Base-by-base conservation (phyloP, 768 basidiomycete genomes). In the Russula foetens region DNA sequence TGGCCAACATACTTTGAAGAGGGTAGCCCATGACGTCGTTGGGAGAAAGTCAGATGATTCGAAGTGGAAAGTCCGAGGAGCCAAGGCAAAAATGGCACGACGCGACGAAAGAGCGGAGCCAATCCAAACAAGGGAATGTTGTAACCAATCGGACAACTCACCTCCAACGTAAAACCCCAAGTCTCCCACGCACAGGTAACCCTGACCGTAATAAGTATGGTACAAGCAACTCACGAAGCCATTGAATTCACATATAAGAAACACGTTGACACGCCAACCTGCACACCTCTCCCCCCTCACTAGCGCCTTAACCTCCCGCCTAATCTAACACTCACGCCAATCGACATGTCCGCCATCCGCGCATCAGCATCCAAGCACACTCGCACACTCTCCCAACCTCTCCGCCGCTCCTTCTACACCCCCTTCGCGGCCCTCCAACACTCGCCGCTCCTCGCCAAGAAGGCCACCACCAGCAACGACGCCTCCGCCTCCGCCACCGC, bases 321-420 rank as follows among this genome's bases (percentile, higher is more conserved):
- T 47, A 57, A 57, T 50, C 41, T 31, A n/a, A n/a, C n/a, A n/a
- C n/a, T 29, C 41, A 33, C 31, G 7, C 15, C 64, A n/a, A n/a
- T n/a, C n/a, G n/a, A n/a, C 57, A 71, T 74, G 70, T 71, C 72
- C 50, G 58, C 64, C 48, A 28, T 70, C 55, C 73, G 71, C 64
- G n/a, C 65, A 54, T 31, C 56, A 12, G 23, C 31, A 17, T 35
- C 67, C 28, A 71, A 71, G 31, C 69, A 70, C 66, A 56, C 70
- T 60, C 72, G 71, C 62, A 29, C 67, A 21, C 67, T 72, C 63
- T 69, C 70, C 48, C 64, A 63, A 47, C 60, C 67, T 28, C 58
- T 65, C 55, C 63, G 60, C 31, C 84, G 86, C 62, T 67, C 79
- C 0, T 86, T 88, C 73, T 87, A 86, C 73, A 82, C 85, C 12